Evolutionary conservation across 441 rosid genomes (phyloP).

Genomic region (Gossypium aridum): DNA sequence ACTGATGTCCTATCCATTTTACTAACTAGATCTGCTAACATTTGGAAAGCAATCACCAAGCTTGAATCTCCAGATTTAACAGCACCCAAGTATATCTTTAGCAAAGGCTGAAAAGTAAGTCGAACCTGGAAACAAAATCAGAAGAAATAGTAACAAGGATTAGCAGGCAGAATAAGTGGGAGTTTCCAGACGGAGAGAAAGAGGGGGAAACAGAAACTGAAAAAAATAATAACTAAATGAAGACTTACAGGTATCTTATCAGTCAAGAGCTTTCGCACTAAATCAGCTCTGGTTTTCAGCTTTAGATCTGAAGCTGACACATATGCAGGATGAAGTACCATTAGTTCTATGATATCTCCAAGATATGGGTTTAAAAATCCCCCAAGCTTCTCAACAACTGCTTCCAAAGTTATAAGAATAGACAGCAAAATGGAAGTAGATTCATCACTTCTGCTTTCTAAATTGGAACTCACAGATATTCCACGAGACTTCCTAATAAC

Average conservation of each 20-base stretch:
- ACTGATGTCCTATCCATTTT: constrained; percentile 79
- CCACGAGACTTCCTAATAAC: constrained; percentile 36
- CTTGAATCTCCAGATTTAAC: constrained; percentile 75
- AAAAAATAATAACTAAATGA: background rate
- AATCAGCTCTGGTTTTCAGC: constrained; percentile 67
- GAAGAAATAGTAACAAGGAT: constrained; percentile 4
- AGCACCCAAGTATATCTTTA: constrained; percentile 58
- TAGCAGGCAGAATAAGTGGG: background rate
- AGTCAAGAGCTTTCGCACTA: constrained; percentile 54
- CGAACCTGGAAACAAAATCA: constrained; percentile 55
- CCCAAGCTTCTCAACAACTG: constrained; percentile 88
- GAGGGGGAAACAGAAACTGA: background rate
- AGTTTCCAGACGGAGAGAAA: constrained; percentile 1
- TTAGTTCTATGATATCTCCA: constrained; percentile 54
- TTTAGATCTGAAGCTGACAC: constrained; percentile 50
- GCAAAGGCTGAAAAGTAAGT: constrained; percentile 75
- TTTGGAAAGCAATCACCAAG: constrained; percentile 68
- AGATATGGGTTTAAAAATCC: constrained; percentile 91
- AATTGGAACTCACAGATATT: constrained; percentile 23
- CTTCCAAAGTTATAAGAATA: constrained; percentile 67
- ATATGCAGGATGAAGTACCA: constrained; percentile 62
- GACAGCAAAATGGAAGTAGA: constrained; percentile 46
- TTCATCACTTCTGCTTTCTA: constrained; percentile 20
- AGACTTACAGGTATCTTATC: constrained; percentile 83
- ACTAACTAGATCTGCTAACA: constrained; percentile 55